These are phyloP conservation scores for Ophiostoma pallidulum DNA, from an alignment of 2,329 filamentous ascomycete genomes.

Conservation along the genomic window DNA sequence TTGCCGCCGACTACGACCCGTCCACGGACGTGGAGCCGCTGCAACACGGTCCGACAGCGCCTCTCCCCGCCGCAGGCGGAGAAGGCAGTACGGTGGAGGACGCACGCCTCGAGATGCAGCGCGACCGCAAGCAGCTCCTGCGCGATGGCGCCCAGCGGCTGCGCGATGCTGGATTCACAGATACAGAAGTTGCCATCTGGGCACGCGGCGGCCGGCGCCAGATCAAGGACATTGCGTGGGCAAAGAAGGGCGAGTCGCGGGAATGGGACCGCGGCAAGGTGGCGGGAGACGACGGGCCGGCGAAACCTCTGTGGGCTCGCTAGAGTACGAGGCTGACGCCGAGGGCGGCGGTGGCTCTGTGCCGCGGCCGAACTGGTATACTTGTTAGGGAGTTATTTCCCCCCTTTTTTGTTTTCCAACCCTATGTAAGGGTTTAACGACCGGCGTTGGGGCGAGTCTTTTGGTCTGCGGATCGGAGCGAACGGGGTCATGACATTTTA, in stretches of 20 bases:
- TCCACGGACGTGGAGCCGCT: conserved; percentile 2
- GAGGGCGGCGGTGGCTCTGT: no score
- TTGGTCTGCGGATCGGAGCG: no score
- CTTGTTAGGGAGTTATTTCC: no score
- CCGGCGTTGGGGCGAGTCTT: background rate
- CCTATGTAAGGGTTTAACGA: background rate
- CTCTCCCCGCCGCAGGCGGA: background rate
- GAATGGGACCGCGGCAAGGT: conserved; percentile 52
- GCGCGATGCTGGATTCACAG: conserved; percentile 67
- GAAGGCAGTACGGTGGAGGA: conserved; percentile 4
- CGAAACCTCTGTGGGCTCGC: conserved; percentile 16
- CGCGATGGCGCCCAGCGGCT: conserved; percentile 67
- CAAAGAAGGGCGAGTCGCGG: conserved; percentile 53
- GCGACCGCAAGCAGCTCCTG: conserved; percentile 71
- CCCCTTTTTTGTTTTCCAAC: no score
- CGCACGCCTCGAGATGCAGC: conserved; percentile 11
- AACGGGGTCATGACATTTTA: no score
- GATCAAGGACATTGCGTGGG: conserved; percentile 63
- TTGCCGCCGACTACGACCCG: conserved; percentile 15
- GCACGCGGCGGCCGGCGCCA: conserved; percentile 52
- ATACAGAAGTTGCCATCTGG: conserved; percentile 63
- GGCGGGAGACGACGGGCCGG: conserved; percentile 12
- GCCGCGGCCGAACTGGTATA: no score
- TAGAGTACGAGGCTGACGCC: no score
- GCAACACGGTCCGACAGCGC: background rate